phyloP scores from a whole-genome alignment of 2,329 filamentous ascomycete genomes.

The Remersonia thermophila region DNA sequence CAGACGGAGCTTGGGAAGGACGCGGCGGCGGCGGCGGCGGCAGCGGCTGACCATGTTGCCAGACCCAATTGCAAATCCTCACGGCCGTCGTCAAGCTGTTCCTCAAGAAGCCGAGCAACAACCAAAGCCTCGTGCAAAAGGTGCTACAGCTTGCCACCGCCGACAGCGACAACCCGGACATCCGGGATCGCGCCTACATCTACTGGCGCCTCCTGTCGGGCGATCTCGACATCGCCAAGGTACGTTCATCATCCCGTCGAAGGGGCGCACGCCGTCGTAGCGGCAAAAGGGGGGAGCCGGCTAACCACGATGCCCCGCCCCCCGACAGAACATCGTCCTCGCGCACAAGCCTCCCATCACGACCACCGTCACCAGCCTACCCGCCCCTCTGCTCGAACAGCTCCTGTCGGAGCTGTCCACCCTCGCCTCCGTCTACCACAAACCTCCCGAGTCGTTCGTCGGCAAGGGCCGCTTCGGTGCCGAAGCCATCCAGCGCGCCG shows the following conservation, averaged over 20 bases:
- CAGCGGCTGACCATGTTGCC: constrained; percentile 1
- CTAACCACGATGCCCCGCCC: too few species aligned
- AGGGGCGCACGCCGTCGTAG: too few species aligned
- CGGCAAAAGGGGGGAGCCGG: too few species aligned
- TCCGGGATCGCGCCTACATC: constrained; percentile 90
- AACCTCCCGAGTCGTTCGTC: constrained; percentile 94
- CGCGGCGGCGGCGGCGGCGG: too few species aligned
- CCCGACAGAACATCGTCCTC: constrained; percentile 73
- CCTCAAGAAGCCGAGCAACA: constrained; percentile 88
- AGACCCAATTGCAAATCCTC: constrained; percentile 96
- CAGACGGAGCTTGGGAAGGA: too few species aligned
- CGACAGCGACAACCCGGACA: constrained; percentile 95
- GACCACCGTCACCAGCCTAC: constrained; percentile 84
- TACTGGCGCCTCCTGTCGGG: constrained; percentile 96
- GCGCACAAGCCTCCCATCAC: constrained; percentile 90
- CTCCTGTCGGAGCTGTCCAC: constrained; percentile 89
- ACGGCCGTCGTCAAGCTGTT: constrained; percentile 97
- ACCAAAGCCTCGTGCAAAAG: constrained; percentile 83
- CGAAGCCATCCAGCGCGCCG: constrained; percentile 85
- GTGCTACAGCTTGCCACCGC: constrained; percentile 85
- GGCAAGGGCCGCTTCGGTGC: constrained; percentile 90
- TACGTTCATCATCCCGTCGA: too few species aligned
- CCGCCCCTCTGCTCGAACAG: constrained; percentile 71
- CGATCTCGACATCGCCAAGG: constrained; percentile 81
- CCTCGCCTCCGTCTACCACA: constrained; percentile 95